A percentile compares a stretch with the other conserved stretches of the same genome.
Conservation (phyloP, 257 asterid species). For the Echites panduratus region DNA sequence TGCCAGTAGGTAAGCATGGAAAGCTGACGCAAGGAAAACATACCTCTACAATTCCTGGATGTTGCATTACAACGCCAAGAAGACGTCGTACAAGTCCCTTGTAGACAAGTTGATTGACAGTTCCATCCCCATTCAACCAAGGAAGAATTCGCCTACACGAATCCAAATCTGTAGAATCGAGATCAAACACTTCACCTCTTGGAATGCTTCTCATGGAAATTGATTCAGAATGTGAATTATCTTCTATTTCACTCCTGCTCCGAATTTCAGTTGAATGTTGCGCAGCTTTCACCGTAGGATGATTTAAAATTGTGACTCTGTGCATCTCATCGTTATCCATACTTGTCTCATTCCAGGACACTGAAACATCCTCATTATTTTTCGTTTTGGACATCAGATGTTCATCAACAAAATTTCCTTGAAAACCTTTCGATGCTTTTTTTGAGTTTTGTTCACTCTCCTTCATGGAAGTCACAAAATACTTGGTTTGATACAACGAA, state of each 20-base stretch:
- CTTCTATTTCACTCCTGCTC: constrained; percentile 24
- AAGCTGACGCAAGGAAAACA: constrained; percentile 15
- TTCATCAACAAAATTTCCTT: constrained; percentile 26
- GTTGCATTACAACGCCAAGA: constrained; percentile 81
- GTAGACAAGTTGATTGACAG: constrained; percentile 65
- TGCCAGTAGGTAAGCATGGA: neutral
- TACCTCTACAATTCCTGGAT: constrained; percentile 92
- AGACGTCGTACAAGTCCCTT: constrained; percentile 75
- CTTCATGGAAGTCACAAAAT: constrained; percentile 53
- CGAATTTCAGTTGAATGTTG: constrained; percentile 30
- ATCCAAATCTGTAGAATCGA: constrained; percentile 32
- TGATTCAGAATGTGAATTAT: constrained; percentile 27
- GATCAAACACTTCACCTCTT: constrained; percentile 21
- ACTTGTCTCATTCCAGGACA: constrained; percentile 30
- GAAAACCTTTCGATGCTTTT: constrained; percentile 20
- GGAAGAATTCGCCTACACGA: constrained; percentile 60
- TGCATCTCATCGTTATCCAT: constrained; percentile 42
- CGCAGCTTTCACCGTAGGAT: constrained; percentile 42
- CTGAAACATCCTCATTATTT: constrained; percentile 13
- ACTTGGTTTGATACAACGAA: constrained; percentile 72
- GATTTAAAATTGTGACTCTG: constrained; percentile 73
- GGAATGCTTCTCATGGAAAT: constrained; percentile 25
- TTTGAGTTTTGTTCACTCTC: constrained; percentile 26
- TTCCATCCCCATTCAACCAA: constrained; percentile 93
- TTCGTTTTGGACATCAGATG: constrained; percentile 20